A percentile compares a stretch with the other conserved stretches of the same genome.
phyloP scores from a whole-genome alignment of 2,329 filamentous ascomycete genomes.

The Lachnellula arida region DNA sequence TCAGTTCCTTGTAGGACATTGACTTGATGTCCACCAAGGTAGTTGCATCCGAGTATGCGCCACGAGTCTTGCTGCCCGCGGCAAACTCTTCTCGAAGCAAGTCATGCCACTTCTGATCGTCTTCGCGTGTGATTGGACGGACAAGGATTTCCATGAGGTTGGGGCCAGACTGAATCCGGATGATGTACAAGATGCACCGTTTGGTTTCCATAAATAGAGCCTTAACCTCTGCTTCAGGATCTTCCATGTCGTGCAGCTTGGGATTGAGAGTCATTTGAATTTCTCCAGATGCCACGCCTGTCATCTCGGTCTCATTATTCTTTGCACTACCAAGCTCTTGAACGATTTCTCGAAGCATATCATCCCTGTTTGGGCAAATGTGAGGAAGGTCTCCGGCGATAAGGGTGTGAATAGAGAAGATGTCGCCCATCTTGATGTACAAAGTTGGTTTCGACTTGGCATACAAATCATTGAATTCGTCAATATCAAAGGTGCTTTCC shows the following conservation, averaged over 20 bases:
- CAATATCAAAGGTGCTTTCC: constrained; percentile 92
- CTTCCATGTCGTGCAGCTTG: constrained; percentile 83
- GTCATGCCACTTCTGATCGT: constrained; percentile 81
- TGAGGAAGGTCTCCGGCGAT: constrained; percentile 72
- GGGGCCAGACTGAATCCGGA: constrained; percentile 85
- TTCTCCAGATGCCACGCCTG: constrained; percentile 73
- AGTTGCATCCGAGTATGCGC: constrained; percentile 85
- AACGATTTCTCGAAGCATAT: constrained; percentile 84
- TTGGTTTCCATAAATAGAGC: constrained; percentile 97
- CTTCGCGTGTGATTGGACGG: constrained; percentile 79
- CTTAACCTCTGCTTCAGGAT: constrained; percentile 89
- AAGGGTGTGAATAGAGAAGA: constrained; percentile 91
- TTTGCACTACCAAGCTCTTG: constrained; percentile 94
- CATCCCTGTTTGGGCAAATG: constrained; percentile 77
- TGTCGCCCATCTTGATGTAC: constrained; percentile 98
- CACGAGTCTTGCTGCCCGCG: constrained; percentile 62
- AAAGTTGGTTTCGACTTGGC: constrained; percentile 93
- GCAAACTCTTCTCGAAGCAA: constrained; percentile 79
- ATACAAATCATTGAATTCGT: constrained; percentile 97
- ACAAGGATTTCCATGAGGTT: constrained; percentile 95
- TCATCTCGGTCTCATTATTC: constrained; percentile 91
- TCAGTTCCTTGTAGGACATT: constrained; percentile 87
- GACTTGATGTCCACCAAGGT: constrained; percentile 80
- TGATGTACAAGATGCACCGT: constrained; percentile 94
- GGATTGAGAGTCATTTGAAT: constrained; percentile 88